phyloP scores from a whole-genome alignment of 805 yeast genomes.

The Candida glaebosa region DNA sequence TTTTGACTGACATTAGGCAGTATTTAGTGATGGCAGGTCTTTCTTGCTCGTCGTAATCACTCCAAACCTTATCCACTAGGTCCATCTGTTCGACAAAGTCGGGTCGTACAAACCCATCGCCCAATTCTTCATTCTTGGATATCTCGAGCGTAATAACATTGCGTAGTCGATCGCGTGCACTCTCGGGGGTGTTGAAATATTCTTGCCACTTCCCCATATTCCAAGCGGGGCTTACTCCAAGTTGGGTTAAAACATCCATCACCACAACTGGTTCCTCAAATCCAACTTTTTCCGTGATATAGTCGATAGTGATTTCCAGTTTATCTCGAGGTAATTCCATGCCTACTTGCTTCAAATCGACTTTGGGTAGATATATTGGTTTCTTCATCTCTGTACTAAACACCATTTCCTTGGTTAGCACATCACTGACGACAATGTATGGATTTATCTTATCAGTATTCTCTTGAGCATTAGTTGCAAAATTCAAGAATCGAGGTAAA shows the following conservation, averaged over 20 bases:
- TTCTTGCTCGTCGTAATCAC: constrained; percentile 18
- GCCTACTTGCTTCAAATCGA: constrained; percentile 32
- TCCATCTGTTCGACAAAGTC: constrained; percentile 61
- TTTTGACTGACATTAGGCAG: constrained; percentile 78
- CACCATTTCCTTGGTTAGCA: constrained; percentile 36
- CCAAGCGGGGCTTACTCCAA: constrained; percentile 62
- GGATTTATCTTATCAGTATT: constrained; percentile 8
- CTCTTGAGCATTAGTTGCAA: constrained; percentile 20
- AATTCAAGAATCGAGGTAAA: constrained; percentile 28
- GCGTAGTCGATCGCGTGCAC: constrained; percentile 58
- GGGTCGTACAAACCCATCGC: constrained; percentile 57
- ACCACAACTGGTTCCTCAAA: constrained; percentile 66
- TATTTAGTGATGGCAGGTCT: constrained; percentile 70
- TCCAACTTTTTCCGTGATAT: constrained; percentile 60
- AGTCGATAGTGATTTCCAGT: constrained; percentile 47
- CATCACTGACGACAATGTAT: constrained; percentile 24
- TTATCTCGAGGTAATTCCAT: constrained; percentile 48
- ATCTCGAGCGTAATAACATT: constrained; percentile 84
- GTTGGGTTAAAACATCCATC: constrained; percentile 86
- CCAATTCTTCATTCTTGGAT: constrained; percentile 49
- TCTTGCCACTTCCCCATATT: constrained; percentile 68
- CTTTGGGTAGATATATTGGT: constrained; percentile 46
- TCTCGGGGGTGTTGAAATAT: constrained; percentile 49
- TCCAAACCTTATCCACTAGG: constrained; percentile 68
- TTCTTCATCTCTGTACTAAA: constrained; percentile 26